Percentiles rank a stretch among this genome's conserved stretches.
Evolutionary conservation across 2,329 filamentous ascomycete species (phyloP).

Genomic region (Aspergillus luchuensis): DNA sequence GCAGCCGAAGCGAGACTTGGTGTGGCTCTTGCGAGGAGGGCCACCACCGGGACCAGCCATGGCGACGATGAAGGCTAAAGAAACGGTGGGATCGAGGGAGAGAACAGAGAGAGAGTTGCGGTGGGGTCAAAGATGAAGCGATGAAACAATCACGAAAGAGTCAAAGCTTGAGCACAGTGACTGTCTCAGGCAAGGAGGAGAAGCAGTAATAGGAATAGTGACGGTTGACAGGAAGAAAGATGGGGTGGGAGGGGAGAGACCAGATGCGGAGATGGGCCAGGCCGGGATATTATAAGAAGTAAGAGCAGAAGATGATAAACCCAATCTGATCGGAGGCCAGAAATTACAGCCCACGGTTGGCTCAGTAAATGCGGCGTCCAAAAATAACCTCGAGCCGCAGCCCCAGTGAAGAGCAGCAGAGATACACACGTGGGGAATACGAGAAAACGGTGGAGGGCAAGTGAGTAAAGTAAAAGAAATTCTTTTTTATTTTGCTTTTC

Average conservation of each 20-base stretch:
- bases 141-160: conserved; percentile 4
- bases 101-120: conserved; percentile 10
- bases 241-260: conserved; percentile 1
- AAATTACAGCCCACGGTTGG: conserved; percentile 4
- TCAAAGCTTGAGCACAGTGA: neutral
- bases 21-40: conserved; percentile 88
- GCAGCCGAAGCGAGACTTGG: conserved; percentile 97
- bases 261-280: conserved; percentile 8
- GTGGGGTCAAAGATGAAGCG: conserved; percentile 8
- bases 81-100: conserved; percentile 8
- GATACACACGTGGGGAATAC: conserved; percentile 31
- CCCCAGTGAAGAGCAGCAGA: conserved; percentile 19
- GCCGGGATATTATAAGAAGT: conserved; percentile 8
- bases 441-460: conserved; percentile 26
- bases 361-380: conserved; percentile 14
- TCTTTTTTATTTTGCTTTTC: neutral
- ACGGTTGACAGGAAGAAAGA: conserved; percentile 3
- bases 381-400: conserved; percentile 30
- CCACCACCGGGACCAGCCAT: conserved; percentile 96
- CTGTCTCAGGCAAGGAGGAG: neutral
- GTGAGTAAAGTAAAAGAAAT: neutral
- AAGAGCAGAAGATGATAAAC: conserved; percentile 3
- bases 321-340: neutral
- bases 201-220: too few relatives aligned
- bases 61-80: conserved; percentile 14